Evolutionary conservation across 1,139 yeast genomes (phyloP).

Genomic region (Kodamaea alishanica): DNA sequence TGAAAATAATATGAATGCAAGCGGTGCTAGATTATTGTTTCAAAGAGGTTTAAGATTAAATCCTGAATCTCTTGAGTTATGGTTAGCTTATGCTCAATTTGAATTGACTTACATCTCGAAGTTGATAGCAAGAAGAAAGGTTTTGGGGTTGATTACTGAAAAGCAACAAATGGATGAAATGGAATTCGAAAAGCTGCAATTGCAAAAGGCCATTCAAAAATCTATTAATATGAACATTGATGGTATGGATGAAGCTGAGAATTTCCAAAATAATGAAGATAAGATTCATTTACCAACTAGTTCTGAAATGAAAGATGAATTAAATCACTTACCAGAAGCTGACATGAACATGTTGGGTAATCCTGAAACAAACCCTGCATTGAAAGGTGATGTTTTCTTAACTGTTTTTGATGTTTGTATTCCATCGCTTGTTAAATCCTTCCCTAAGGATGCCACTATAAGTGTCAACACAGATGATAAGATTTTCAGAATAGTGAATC

Average conservation of each 20-base stretch:
- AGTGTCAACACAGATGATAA: slow-evolving; percentile 29
- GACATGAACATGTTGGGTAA: slow-evolving; percentile 84
- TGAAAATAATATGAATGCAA: slow-evolving; percentile 82
- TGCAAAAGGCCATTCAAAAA: slow-evolving; percentile 22
- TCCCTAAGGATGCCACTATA: slow-evolving; percentile 25
- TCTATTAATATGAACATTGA: slow-evolving; percentile 10
- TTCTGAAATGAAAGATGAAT: slow-evolving; percentile 56
- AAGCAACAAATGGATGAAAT: slow-evolving; percentile 59
- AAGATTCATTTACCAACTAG: slow-evolving; percentile 46
- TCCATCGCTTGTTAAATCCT: slow-evolving; percentile 41
- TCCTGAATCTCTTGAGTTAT: slow-evolving; percentile 64
- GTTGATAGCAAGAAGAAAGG: slow-evolving; percentile 75
- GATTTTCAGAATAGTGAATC: slow-evolving; percentile 41
- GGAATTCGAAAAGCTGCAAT: slow-evolving; percentile 37
- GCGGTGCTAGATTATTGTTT: slow-evolving; percentile 82
- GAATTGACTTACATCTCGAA: slow-evolving; percentile 85
- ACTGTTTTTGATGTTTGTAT: slow-evolving; percentile 75
- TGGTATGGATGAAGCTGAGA: slow-evolving; percentile 21
- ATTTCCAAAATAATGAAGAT: slow-evolving; percentile 27
- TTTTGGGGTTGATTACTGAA: slow-evolving; percentile 73
- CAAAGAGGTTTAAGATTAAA: slow-evolving; percentile 86
- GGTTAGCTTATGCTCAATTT: slow-evolving; percentile 85
- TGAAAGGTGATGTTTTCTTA: slow-evolving; percentile 84
- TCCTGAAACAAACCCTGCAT: slow-evolving; percentile 83
- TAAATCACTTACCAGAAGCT: slow-evolving; percentile 78